Evolutionary conservation across 192 early-diverging fungal genomes (phyloP).

Genomic region (Linnemannia elongata): DNA sequence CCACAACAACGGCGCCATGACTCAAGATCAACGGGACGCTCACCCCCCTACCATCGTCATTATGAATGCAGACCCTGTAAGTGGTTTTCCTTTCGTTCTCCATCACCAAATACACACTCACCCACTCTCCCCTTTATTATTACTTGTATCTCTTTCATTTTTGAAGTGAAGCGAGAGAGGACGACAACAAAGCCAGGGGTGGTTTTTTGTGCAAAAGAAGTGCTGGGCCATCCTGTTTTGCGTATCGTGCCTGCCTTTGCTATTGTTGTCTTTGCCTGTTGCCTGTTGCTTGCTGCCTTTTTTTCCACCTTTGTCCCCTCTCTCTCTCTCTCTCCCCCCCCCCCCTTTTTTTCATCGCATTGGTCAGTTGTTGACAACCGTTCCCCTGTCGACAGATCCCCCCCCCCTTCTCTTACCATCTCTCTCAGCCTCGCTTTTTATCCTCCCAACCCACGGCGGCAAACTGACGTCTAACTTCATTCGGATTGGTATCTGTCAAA

Average conservation of each 20-base stretch:
- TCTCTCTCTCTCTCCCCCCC: too few species aligned
- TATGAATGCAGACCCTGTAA: conserved; percentile 53
- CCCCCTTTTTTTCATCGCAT: neutral
- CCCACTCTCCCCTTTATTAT: neutral
- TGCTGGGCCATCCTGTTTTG: neutral
- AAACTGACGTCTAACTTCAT: neutral
- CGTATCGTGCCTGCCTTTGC: conserved; percentile 3
- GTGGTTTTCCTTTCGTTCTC: conserved; percentile 9
- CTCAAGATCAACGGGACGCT: conserved; percentile 33
- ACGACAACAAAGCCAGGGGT: neutral
- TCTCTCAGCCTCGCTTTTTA: neutral
- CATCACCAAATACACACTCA: neutral
- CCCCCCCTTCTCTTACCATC: neutral
- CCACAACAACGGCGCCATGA: conserved; percentile 26
- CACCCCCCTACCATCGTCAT: conserved; percentile 51
- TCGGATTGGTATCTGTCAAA: neutral
- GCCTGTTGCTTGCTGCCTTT: neutral
- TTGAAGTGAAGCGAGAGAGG: neutral
- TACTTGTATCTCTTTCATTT: neutral
- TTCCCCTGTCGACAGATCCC: conserved; percentile 7
- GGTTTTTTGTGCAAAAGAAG: neutral
- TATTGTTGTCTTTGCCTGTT: neutral
- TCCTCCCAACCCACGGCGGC: neutral
- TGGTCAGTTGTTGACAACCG: too few species aligned
- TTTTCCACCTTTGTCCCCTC: neutral